Conservation (phyloP, 352 stramenopile genomes). For the Thraustotheca clavata region DNA sequence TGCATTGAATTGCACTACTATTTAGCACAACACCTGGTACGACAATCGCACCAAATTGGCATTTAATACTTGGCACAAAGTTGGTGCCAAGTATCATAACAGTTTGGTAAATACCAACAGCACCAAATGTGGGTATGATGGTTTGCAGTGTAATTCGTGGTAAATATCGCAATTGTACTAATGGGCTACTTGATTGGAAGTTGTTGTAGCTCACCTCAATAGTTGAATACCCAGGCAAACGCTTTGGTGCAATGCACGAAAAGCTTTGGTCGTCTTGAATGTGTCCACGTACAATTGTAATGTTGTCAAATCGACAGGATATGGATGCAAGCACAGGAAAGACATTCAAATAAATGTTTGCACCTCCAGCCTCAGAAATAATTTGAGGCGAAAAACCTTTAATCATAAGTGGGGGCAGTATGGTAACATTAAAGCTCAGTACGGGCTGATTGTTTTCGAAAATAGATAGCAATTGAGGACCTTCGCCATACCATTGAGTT, state of each 20-base stretch:
- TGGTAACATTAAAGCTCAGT: background rate
- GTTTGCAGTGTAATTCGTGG: background rate
- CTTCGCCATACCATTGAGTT: background rate
- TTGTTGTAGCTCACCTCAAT: background rate
- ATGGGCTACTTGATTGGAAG: background rate
- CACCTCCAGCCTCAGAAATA: background rate
- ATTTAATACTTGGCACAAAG: background rate
- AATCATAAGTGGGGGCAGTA: background rate
- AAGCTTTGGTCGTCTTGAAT: background rate
- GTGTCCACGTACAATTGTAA: background rate
- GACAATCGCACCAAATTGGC: background rate
- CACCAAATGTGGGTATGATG: background rate
- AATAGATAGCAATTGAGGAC: background rate
- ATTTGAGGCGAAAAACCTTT: background rate
- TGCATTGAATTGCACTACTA: background rate
- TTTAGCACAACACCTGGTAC: background rate
- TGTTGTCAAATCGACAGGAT: background rate
- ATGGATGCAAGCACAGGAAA: background rate
- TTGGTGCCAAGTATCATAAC: constrained; percentile 15
- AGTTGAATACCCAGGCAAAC: background rate
- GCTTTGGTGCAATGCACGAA: background rate
- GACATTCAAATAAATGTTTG: background rate
- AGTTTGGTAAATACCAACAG: background rate
- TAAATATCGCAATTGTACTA: background rate
- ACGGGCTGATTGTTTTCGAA: background rate